A percentile compares a stretch with the other conserved stretches of the same genome.
These are phyloP conservation scores for Fistulifera solaris DNA, from an alignment of 108 stramenopile species.

Conservation along the genomic window DNA sequence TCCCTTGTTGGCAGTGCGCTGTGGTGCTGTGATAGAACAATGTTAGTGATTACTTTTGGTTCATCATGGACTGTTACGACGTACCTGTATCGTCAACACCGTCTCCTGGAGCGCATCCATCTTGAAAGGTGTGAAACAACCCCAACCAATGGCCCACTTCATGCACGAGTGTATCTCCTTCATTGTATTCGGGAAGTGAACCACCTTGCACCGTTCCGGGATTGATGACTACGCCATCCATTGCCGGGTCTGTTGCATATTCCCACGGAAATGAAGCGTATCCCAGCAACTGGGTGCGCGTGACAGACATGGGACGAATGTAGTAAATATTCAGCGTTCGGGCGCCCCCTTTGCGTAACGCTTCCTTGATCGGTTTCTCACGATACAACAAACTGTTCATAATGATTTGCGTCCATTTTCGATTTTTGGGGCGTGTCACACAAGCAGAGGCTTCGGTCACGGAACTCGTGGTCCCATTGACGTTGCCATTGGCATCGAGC, in stretches of 20 bases:
- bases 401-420: no score
- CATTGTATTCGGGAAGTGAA: background rate
- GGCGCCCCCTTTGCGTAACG: background rate
- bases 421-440: no score
- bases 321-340: conserved; percentile 1
- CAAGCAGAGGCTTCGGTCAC: no score
- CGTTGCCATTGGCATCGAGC: no score
- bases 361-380: background rate
- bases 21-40: no score
- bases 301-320: background rate
- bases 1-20: no score
- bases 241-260: background rate
- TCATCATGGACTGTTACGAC: no score
- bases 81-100: no score
- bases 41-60: no score
- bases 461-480: no score
- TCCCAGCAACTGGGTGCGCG: background rate
- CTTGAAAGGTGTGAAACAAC: conserved; percentile 23
- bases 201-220: background rate
- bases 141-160: conserved; percentile 41
- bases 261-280: background rate
- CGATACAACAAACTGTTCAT: no score
- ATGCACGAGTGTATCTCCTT: conserved; percentile 11
- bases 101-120: no score
- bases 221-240: conserved; percentile 4